Percentiles rank a stretch among this genome's conserved stretches.
These are phyloP conservation scores for Jaltomata sinuosa DNA, from an alignment of 257 asterid genomes.

Conservation along the genomic window DNA sequence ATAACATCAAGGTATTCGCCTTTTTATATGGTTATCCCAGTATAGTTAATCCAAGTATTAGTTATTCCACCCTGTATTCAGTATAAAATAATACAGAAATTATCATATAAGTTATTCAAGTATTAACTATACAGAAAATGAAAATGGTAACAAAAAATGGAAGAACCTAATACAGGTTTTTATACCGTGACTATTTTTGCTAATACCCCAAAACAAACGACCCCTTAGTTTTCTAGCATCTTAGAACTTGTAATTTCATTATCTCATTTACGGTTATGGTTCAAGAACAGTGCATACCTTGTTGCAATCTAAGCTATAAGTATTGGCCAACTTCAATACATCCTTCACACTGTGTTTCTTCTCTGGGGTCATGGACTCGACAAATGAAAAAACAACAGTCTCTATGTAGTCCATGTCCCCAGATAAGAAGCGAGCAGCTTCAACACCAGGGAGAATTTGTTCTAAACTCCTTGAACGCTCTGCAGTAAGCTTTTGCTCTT, in stretches of 20 bases:
- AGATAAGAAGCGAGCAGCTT: conserved; percentile 70
- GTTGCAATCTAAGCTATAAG: conserved; percentile 60
- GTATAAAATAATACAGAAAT: background rate
- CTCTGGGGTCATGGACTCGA: conserved; percentile 64
- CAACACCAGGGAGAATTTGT: conserved; percentile 89
- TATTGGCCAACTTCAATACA: conserved; percentile 44
- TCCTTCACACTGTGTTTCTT: conserved; percentile 68
- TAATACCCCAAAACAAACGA: background rate
- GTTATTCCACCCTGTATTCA: background rate
- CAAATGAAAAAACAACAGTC: conserved; percentile 51
- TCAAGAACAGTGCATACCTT: conserved; percentile 37
- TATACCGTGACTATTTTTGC: background rate
- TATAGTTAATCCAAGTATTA: background rate
- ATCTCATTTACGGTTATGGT: background rate
- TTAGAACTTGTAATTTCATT: background rate
- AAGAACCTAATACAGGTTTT: background rate
- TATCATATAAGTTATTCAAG: background rate
- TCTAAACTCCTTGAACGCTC: conserved; percentile 86
- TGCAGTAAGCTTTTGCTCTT: conserved; percentile 77
- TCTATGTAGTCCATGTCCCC: conserved; percentile 74
- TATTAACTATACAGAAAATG: background rate
- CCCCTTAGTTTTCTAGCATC: background rate
- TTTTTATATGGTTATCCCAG: background rate
- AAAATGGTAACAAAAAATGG: background rate
- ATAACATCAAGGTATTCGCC: background rate